Evolutionary conservation across 2,329 filamentous ascomycete species (phyloP).

Genomic region (Fusarium coicis): DNA sequence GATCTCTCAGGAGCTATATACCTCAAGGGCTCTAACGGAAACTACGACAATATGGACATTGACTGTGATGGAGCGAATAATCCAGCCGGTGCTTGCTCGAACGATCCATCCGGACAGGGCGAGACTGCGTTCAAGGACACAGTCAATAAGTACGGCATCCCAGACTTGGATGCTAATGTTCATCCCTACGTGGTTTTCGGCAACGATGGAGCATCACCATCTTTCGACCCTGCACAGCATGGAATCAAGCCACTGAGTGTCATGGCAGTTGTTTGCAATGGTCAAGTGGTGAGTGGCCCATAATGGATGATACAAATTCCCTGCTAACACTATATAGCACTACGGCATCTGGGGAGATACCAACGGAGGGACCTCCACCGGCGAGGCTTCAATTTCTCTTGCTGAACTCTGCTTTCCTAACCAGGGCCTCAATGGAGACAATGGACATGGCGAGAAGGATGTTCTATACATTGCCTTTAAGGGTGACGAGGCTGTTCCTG

Average conservation of each 20-base stretch:
- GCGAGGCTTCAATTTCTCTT: conserved; percentile 64
- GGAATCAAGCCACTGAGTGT: conserved; percentile 62
- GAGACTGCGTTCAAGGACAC: conserved; percentile 57
- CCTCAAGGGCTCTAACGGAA: conserved; percentile 53
- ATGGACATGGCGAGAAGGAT: conserved; percentile 60
- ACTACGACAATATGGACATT: conserved; percentile 66
- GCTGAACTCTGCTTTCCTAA: conserved; percentile 64
- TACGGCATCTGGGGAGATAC: conserved; percentile 70
- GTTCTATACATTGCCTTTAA: conserved; percentile 70
- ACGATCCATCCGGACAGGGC: conserved; percentile 4
- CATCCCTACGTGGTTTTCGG: conserved; percentile 67
- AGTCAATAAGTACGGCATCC: conserved; percentile 49
- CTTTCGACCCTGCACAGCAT: conserved; percentile 54
- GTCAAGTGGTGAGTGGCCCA: conserved; percentile 52
- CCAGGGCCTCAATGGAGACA: conserved; percentile 56
- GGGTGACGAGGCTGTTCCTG: conserved; percentile 64
- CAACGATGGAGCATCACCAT: conserved; percentile 52
- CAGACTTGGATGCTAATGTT: conserved; percentile 61
- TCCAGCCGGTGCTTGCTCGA: conserved; percentile 51
- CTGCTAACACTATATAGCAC: background rate
- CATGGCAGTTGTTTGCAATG: conserved; percentile 65
- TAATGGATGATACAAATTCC: too few species aligned
- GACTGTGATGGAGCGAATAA: conserved; percentile 62
- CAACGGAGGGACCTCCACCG: conserved; percentile 61
- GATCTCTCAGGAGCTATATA: conserved; percentile 42